Percentiles rank a stretch among this genome's conserved stretches.
Evolutionary conservation across 345 rosid genomes (phyloP).

Genomic region (Aquilaria malaccensis): DNA sequence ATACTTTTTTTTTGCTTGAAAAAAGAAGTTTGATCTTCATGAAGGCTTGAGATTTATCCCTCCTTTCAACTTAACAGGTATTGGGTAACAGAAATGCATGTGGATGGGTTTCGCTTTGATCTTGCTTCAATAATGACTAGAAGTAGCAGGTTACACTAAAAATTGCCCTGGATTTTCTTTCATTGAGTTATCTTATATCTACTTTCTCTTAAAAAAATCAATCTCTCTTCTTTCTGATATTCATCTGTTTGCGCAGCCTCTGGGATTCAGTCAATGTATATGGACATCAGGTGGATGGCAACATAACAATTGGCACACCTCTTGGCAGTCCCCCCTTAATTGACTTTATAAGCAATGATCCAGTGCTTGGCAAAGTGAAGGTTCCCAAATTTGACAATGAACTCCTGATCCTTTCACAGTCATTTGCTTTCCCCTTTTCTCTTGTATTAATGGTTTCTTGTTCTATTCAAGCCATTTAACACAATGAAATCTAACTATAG

Average conservation of each 20-base stretch:
- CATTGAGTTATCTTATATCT: constrained; percentile 14
- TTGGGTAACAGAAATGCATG: constrained; percentile 98
- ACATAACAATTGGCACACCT: constrained; percentile 78
- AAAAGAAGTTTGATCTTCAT: background rate
- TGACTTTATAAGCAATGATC: constrained; percentile 93
- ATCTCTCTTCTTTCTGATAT: constrained; percentile 8
- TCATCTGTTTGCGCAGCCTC: constrained; percentile 35
- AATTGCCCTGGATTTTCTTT: constrained; percentile 3
- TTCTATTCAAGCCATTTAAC: background rate
- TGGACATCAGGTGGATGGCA: constrained; percentile 64
- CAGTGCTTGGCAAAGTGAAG: constrained; percentile 84
- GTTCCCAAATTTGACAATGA: constrained; percentile 24
- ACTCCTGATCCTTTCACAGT: background rate
- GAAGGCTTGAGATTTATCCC: background rate
- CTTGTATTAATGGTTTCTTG: background rate
- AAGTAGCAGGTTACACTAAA: constrained; percentile 60
- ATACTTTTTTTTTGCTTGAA: too few species aligned
- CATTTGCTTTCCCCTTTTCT: background rate
- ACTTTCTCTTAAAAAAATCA: background rate
- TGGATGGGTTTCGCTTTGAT: constrained; percentile 98
- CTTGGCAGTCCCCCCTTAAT: constrained; percentile 77
- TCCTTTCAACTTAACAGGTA: constrained; percentile 47
- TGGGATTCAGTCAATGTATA: constrained; percentile 88
- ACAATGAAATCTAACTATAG: constrained; percentile 3
- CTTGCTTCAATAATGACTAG: constrained; percentile 97